Conservation (phyloP, 2,329 filamentous ascomycete genomes). For the Aspergillus sp. region DNA sequence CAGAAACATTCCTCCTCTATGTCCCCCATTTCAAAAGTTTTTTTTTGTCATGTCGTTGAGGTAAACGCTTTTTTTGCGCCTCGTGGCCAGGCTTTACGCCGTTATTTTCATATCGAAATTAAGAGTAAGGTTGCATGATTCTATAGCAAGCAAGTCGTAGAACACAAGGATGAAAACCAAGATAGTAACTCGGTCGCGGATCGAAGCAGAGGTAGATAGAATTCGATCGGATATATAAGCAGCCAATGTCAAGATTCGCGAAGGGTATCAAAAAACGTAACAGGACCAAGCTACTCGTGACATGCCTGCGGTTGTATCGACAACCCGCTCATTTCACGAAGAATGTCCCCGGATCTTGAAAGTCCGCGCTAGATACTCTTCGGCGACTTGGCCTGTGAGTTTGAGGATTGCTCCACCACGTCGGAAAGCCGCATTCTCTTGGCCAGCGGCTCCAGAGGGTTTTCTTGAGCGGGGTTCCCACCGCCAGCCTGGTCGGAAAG, state of each 20-base stretch:
- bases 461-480: slow-evolving; percentile 20
- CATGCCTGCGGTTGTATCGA: slow-evolving; percentile 11
- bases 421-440: slow-evolving; percentile 60
- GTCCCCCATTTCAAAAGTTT: not conserved
- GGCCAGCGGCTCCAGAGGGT: slow-evolving; percentile 48
- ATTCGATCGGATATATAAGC: slow-evolving; percentile 27
- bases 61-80: slow-evolving; percentile 1
- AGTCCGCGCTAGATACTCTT: slow-evolving; percentile 28
- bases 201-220: not conserved
- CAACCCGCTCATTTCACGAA: slow-evolving; percentile 4
- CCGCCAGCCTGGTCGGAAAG: slow-evolving; percentile 35
- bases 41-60: not conserved
- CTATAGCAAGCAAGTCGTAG: slow-evolving; percentile 8
- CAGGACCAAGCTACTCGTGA: slow-evolving; percentile 28
- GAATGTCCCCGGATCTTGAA: slow-evolving; percentile 11
- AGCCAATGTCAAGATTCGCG: slow-evolving; percentile 36
- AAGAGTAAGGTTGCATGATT: slow-evolving; percentile 5
- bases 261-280: slow-evolving; percentile 42
- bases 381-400: slow-evolving; percentile 34
- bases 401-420: slow-evolving; percentile 47
- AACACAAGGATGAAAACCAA: slow-evolving; percentile 2
- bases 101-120: slow-evolving; percentile 11
- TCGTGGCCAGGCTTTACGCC: not conserved
- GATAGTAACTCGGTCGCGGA: slow-evolving; percentile 7
- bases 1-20: not conserved